phyloP scores from a whole-genome alignment of 2,329 filamentous ascomycete species.

The Penicillium thymicola region DNA sequence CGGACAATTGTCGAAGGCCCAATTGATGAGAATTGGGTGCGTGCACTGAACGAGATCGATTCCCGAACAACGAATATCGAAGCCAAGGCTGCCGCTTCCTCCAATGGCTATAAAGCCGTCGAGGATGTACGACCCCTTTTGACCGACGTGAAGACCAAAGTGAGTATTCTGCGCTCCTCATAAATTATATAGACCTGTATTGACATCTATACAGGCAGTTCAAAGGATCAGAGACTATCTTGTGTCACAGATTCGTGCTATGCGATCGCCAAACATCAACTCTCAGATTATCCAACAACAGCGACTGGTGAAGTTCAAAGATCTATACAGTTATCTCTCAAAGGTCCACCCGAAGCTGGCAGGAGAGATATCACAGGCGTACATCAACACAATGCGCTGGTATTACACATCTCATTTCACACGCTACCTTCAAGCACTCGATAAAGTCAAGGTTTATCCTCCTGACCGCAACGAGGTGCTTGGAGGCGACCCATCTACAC shows the following conservation, averaged over 20 bases:
- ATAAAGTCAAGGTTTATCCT: constrained; percentile 77
- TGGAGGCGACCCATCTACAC: constrained; percentile 69
- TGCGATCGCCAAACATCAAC: constrained; percentile 93
- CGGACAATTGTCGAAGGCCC: constrained; percentile 81
- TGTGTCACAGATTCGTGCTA: constrained; percentile 88
- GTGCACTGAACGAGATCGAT: constrained; percentile 78
- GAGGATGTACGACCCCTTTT: constrained; percentile 82
- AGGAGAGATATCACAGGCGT: constrained; percentile 86
- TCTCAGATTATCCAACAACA: constrained; percentile 96
- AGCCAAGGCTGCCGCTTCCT: constrained; percentile 59
- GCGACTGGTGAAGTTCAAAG: constrained; percentile 82
- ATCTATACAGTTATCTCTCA: constrained; percentile 80
- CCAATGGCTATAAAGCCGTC: constrained; percentile 67
- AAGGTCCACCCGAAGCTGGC: constrained; percentile 78
- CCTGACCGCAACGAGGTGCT: constrained; percentile 82
- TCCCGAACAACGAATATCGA: constrained; percentile 71
- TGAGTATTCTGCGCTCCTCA: constrained; percentile 32
- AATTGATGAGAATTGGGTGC: constrained; percentile 87
- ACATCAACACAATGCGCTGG: constrained; percentile 98
- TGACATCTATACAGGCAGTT: constrained; percentile 58
- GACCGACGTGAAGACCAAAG: constrained; percentile 78
- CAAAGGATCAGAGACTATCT: constrained; percentile 93
- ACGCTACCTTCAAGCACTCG: constrained; percentile 78
- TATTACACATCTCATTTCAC: constrained; percentile 92
- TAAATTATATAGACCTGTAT: background rate